Evolutionary conservation across 2,329 filamentous ascomycete genomes (phyloP).

Genomic region (Ophiostoma himal-ulmi): DNA sequence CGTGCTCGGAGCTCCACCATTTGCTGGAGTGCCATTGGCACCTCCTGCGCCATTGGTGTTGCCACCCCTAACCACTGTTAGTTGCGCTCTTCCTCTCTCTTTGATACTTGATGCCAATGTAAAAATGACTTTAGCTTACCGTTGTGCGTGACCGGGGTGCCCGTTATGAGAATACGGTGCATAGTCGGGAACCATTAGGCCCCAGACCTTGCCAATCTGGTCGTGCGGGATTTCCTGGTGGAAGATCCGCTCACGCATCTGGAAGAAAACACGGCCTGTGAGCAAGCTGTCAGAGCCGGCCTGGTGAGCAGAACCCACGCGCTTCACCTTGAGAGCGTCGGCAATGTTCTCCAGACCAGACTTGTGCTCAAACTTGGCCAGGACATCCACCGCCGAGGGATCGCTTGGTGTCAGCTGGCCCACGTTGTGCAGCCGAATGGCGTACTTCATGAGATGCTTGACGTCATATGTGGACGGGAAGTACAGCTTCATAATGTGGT

Average conservation of each 20-base stretch:
- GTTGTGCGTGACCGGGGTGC: neutral
- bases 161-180: slow-evolving; percentile 27
- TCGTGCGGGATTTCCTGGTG: slow-evolving; percentile 73
- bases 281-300: slow-evolving; percentile 90
- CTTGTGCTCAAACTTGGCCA: slow-evolving; percentile 82
- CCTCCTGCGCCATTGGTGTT: slow-evolving; percentile 37
- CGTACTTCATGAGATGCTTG: slow-evolving; percentile 93
- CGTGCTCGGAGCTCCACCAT: slow-evolving; percentile 43
- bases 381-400: slow-evolving; percentile 61
- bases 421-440: slow-evolving; percentile 62
- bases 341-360: slow-evolving; percentile 90
- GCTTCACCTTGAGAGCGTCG: slow-evolving; percentile 84
- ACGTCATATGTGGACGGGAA: slow-evolving; percentile 94
- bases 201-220: slow-evolving; percentile 88
- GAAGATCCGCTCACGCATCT: slow-evolving; percentile 83
- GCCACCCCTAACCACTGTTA: neutral
- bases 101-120: too few species aligned
- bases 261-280: slow-evolving; percentile 92
- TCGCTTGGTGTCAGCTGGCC: slow-evolving; percentile 59
- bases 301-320: slow-evolving; percentile 81
- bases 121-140: neutral
- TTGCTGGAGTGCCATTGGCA: slow-evolving; percentile 32
- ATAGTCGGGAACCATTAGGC: slow-evolving; percentile 69
- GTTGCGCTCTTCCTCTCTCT: neutral
- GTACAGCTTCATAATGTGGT: slow-evolving; percentile 81